A percentile compares a stretch with the other conserved stretches of the same genome.
These are phyloP conservation scores for Talaromyces sp. DNA, from an alignment of 2,329 filamentous ascomycete genomes.

Conservation along the genomic window DNA sequence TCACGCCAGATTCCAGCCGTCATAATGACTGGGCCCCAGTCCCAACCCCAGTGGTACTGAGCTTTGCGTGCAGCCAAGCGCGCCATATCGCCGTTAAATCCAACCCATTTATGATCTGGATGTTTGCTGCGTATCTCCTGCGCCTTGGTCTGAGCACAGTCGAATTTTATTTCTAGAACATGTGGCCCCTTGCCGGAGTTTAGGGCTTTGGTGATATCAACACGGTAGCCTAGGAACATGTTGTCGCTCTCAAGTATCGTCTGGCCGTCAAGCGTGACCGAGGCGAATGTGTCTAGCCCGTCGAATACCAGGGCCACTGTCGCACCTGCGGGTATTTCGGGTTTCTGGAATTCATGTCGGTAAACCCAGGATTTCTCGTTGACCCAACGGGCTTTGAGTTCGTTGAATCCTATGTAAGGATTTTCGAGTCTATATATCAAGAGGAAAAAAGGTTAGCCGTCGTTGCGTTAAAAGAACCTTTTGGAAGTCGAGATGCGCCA, in stretches of 20 bases:
- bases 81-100: slow-evolving; percentile 44
- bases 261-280: slow-evolving; percentile 62
- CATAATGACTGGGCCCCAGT: slow-evolving; percentile 62
- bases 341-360: background rate
- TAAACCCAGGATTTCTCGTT: slow-evolving; percentile 27
- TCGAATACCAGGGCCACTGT: slow-evolving; percentile 61
- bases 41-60: slow-evolving; percentile 66
- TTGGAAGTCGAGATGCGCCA: background rate
- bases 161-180: slow-evolving; percentile 47
- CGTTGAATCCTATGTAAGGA: slow-evolving; percentile 27
- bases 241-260: slow-evolving; percentile 66
- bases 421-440: slow-evolving; percentile 18
- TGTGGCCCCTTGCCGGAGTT: slow-evolving; percentile 30
- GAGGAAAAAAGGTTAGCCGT: background rate
- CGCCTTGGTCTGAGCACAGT: slow-evolving; percentile 43
- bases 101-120: slow-evolving; percentile 43
- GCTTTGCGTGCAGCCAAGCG: slow-evolving; percentile 56
- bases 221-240: slow-evolving; percentile 70
- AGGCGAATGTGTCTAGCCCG: slow-evolving; percentile 75
- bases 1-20: slow-evolving; percentile 63
- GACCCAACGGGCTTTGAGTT: slow-evolving; percentile 29
- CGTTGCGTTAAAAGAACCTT: too few relatives aligned
- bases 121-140: slow-evolving; percentile 39
- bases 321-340: slow-evolving; percentile 3
- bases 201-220: slow-evolving; percentile 58